Base-by-base conservation (phyloP, 2,329 filamentous ascomycete species). In the Pseudogymnoascus sp. region DNA sequence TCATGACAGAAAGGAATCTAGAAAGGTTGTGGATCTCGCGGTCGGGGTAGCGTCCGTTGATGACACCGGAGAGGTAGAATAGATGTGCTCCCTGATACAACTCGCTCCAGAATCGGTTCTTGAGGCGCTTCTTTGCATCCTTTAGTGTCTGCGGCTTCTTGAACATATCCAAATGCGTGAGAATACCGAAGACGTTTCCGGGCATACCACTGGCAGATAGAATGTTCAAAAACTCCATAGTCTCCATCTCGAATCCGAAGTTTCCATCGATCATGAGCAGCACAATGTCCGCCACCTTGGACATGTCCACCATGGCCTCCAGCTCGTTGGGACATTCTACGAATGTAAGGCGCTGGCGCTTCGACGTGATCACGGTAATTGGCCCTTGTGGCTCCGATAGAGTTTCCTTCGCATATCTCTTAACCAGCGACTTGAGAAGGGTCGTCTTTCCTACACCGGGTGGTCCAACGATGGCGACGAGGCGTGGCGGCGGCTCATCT, bases 221-320 rank as follows among this genome's bases (percentile, higher is more conserved):
- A 17, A 97, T 87, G 70, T 97, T 97, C 72, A 99, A 79, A 66
- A 99, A 99, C 77, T 99, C 95, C 95, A 99, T 99, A 0, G 95
- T 99, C 82, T 99, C 95, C 95, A 99, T 99, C 78, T 99, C 95
- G 73, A 99, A 99, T 13, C 95, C 96, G 72, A 90, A 99, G 77
- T 97, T 97, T 63, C 95, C 96, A 74, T 99, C 95, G 70, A 99
- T 99, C 90, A 99, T 95, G 64, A 99, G 83, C 60, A 99, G 82
- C 5, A 97, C 91, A 71, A 99, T 97, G 75, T 99, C 95, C 17
- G 96, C 95, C 47, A 99, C 90, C 77, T 99, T 99, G 65, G 95
- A 91, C 64, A 97, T 84, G 76, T 99, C 95, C 68, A 99, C 93
- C 91, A 97, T 97, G 68, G 90, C 89, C 67, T 96, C 93, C 62